Conservation (phyloP, 1,284 basidiomycete species). For the Bjerkandera adusta region DNA sequence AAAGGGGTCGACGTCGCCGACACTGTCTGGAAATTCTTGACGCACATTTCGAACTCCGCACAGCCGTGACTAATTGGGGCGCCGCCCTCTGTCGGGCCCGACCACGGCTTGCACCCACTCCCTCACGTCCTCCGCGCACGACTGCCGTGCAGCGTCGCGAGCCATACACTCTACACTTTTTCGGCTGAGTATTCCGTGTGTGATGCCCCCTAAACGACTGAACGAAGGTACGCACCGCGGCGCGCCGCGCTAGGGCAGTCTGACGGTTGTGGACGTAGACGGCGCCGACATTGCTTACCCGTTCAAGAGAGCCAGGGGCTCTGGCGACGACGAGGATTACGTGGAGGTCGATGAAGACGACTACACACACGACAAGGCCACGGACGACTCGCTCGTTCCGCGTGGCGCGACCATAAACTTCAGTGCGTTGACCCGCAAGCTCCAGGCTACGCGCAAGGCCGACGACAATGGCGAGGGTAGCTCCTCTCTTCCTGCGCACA, state of each 20-base stretch:
- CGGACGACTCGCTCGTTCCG: slow-evolving; percentile 55
- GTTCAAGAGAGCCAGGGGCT: slow-evolving; percentile 50
- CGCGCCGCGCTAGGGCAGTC: no score
- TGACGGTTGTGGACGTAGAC: slow-evolving; percentile 19
- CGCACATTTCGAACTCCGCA: slow-evolving; percentile 20
- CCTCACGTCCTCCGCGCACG: slow-evolving; percentile 4
- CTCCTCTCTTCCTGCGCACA: slow-evolving; percentile 44
- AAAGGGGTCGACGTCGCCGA: slow-evolving; percentile 12
- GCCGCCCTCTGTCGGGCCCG: background rate
- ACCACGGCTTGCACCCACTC: slow-evolving; percentile 1
- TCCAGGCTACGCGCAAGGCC: slow-evolving; percentile 55
- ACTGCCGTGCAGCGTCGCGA: no score
- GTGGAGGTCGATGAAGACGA: slow-evolving; percentile 57
- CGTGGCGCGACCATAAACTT: slow-evolving; percentile 78
- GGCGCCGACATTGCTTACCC: slow-evolving; percentile 38
- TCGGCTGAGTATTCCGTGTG: no score
- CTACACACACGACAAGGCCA: slow-evolving; percentile 42
- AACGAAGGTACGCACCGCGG: slow-evolving; percentile 13
- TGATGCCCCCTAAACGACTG: slow-evolving; percentile 20
- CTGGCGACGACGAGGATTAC: slow-evolving; percentile 50
- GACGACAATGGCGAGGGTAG: slow-evolving; percentile 35
- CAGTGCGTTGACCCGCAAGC: slow-evolving; percentile 73
- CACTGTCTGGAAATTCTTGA: slow-evolving; percentile 4
- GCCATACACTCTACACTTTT: no score
- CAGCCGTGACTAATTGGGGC: slow-evolving; percentile 18